Evolutionary conservation across 768 basidiomycete genomes (phyloP).

Genomic region (Suillus lakei): DNA sequence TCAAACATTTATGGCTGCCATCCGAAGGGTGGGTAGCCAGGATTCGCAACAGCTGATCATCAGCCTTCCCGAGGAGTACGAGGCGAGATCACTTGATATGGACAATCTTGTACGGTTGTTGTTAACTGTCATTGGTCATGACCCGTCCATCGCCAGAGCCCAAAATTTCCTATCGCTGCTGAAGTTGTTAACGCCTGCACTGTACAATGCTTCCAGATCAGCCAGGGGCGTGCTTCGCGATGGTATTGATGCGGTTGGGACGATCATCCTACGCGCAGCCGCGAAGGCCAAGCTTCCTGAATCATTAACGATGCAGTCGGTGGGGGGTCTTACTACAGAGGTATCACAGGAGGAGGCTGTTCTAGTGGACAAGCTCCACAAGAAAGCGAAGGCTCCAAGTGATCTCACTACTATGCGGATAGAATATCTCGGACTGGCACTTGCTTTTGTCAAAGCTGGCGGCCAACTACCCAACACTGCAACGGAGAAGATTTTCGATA

Average conservation of each 20-base stretch:
- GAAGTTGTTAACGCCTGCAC: conserved; percentile 55
- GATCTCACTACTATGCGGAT: conserved; percentile 62
- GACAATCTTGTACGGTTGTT: conserved; percentile 74
- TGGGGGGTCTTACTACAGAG: conserved; percentile 15
- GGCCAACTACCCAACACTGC: conserved; percentile 47
- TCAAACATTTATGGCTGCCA: conserved; percentile 64
- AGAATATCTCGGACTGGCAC: conserved; percentile 64
- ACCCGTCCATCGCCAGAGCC: conserved; percentile 66
- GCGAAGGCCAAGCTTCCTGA: conserved; percentile 51
- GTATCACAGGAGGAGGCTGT: conserved; percentile 28
- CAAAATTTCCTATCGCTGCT: conserved; percentile 72
- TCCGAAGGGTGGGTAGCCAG: conserved; percentile 48
- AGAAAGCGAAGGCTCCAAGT: conserved; percentile 54
- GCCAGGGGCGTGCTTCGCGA: conserved; percentile 63
- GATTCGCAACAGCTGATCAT: conserved; percentile 47
- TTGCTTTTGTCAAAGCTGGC: conserved; percentile 53
- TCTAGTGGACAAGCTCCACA: conserved; percentile 41
- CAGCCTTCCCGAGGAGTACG: conserved; percentile 60
- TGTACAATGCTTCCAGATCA: conserved; percentile 59
- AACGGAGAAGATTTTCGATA: conserved; percentile 54
- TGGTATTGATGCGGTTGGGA: conserved; percentile 70
- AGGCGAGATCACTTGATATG: conserved; percentile 56
- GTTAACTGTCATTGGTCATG: conserved; percentile 80
- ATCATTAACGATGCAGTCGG: conserved; percentile 19
- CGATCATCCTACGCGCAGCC: conserved; percentile 51